Conservation (phyloP, 2,329 filamentous ascomycete species). For the Pseudocercospora pini-densiflorae region DNA sequence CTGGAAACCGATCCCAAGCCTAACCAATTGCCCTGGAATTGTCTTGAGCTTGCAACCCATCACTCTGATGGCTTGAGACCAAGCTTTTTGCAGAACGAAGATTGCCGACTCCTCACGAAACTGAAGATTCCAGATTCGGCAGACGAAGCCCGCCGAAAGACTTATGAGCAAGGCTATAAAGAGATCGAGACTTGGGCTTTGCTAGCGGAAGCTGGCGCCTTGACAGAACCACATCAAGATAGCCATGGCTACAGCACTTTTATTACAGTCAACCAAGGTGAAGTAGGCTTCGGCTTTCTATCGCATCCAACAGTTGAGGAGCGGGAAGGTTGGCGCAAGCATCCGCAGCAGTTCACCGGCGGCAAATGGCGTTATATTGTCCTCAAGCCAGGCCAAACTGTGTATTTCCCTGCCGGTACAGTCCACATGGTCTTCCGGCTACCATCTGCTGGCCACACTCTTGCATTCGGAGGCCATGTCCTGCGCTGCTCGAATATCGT, state of each 20-base stretch:
- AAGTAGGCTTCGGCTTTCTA: constrained; percentile 40
- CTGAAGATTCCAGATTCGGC: constrained; percentile 35
- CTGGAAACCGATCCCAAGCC: constrained; percentile 8
- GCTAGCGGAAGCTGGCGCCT: constrained; percentile 39
- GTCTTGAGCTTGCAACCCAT: constrained; percentile 39
- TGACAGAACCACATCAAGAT: constrained; percentile 42
- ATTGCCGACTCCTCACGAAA: constrained; percentile 40
- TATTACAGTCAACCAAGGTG: constrained; percentile 40
- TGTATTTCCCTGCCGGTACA: constrained; percentile 40
- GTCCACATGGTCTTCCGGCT: constrained; percentile 42
- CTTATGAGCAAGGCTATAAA: constrained; percentile 37
- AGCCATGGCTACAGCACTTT: constrained; percentile 41
- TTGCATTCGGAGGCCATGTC: constrained; percentile 41
- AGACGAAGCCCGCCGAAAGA: constrained; percentile 35
- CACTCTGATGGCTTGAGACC: constrained; percentile 39
- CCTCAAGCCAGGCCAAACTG: constrained; percentile 37
- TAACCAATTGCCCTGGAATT: constrained; percentile 36
- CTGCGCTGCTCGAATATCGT: constrained; percentile 43
- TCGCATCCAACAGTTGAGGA: constrained; percentile 33
- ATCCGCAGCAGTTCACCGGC: constrained; percentile 27
- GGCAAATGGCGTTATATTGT: constrained; percentile 39
- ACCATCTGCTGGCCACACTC: constrained; percentile 35
- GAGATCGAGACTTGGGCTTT: constrained; percentile 43
- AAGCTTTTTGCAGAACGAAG: constrained; percentile 38
- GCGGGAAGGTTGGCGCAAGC: constrained; percentile 32